Percentiles rank a stretch among this genome's conserved stretches.
Conservation (phyloP, 192 early-diverging fungal genomes). For the Coemansia sp. region DNA sequence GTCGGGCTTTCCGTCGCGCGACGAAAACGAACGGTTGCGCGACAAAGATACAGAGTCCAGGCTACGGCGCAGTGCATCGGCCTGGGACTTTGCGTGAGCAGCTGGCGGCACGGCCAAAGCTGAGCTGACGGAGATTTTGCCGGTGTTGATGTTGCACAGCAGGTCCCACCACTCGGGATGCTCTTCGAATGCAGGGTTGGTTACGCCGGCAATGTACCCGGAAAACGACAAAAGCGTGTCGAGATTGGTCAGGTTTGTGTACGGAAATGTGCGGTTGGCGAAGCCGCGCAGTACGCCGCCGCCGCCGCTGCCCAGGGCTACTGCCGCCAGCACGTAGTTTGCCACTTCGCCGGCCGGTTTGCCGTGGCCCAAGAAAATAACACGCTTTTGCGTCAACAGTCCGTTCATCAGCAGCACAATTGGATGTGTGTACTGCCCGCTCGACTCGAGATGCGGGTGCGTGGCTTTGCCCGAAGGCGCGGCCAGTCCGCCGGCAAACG, state of each 20-base stretch:
- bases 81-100: constrained; percentile 19
- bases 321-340: constrained; percentile 88
- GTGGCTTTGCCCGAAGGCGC: constrained; percentile 50
- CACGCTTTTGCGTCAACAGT: constrained; percentile 86
- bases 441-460: constrained; percentile 88
- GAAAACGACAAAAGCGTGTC: constrained; percentile 81
- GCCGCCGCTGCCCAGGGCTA: constrained; percentile 87
- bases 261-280: constrained; percentile 86
- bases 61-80: constrained; percentile 48
- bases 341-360: constrained; percentile 90
- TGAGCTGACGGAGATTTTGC: constrained; percentile 90
- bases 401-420: constrained; percentile 88
- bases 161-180: constrained; percentile 94
- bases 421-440: constrained; percentile 81
- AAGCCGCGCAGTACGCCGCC: constrained; percentile 83
- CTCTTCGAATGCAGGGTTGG: constrained; percentile 94
- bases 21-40: constrained; percentile 50
- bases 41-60: constrained; percentile 51
- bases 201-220: constrained; percentile 95
- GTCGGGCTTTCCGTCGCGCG: constrained; percentile 53
- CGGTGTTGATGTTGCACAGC: constrained; percentile 91
- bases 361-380: constrained; percentile 89
- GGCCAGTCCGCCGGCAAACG: constrained; percentile 59
- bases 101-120: constrained; percentile 50
- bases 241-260: constrained; percentile 83